These are phyloP conservation scores for Epicoccum sorghinum DNA, from an alignment of 2,329 filamentous ascomycete genomes.

Conservation along the genomic window DNA sequence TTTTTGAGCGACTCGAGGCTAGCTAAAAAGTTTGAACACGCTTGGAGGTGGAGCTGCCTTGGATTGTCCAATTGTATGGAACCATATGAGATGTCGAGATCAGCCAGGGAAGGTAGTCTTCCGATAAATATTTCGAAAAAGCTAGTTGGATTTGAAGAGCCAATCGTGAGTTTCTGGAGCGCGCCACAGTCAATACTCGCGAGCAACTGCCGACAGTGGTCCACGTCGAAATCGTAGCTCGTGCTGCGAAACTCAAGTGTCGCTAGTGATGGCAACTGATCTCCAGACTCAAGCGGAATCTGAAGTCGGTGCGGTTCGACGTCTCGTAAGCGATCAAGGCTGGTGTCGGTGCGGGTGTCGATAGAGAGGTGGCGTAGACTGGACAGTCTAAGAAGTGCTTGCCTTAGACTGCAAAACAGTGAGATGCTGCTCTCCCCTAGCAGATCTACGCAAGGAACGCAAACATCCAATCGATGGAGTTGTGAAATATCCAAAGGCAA, in stretches of 20 bases:
- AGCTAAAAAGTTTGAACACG: not conserved
- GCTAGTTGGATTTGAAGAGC: not conserved
- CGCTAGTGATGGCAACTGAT: slow-evolving; percentile 17
- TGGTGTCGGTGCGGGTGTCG: slow-evolving; percentile 14
- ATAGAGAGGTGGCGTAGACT: slow-evolving; percentile 17
- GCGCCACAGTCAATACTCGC: slow-evolving; percentile 16
- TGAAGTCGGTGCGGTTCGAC: slow-evolving; percentile 5
- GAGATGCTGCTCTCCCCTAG: not conserved
- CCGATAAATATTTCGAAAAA: slow-evolving; percentile 18
- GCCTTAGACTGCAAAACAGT: slow-evolving; percentile 14
- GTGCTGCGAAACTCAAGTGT: slow-evolving; percentile 16
- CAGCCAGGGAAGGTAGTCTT: slow-evolving; percentile 3
- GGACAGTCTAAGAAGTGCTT: slow-evolving; percentile 10
- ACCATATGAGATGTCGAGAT: slow-evolving; percentile 7
- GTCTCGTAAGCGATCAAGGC: not conserved
- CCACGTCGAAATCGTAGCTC: slow-evolving; percentile 15
- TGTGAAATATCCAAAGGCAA: slow-evolving; percentile 8
- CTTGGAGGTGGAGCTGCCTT: not conserved
- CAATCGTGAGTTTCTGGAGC: slow-evolving; percentile 19
- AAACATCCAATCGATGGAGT: slow-evolving; percentile 17
- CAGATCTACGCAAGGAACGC: slow-evolving; percentile 9
- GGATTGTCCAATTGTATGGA: slow-evolving; percentile 2
- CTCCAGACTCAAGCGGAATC: slow-evolving; percentile 15
- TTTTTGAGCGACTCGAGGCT: not conserved
- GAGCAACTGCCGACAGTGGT: slow-evolving; percentile 15